Conservation (phyloP, 345 rosid genomes). For the Eucalyptus camaldulensis region DNA sequence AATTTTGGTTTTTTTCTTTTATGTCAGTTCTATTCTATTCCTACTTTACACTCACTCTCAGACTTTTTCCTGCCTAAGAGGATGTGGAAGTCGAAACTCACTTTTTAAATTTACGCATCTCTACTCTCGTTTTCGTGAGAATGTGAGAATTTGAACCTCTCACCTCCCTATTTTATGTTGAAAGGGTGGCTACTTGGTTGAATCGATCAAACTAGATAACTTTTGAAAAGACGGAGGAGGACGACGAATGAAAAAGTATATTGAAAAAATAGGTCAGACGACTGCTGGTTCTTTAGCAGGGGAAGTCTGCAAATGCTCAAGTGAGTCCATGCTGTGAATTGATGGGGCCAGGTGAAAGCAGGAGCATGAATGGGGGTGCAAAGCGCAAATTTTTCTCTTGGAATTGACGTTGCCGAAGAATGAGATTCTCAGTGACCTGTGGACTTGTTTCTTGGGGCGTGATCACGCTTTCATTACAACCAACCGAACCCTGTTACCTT, state of each 20-base stretch:
- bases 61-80: no score
- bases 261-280: neutral
- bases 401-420: neutral
- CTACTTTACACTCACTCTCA: no score
- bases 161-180: no score
- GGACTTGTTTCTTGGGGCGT: neutral
- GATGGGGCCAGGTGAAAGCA: neutral
- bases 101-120: no score
- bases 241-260: neutral
- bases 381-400: neutral
- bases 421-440: neutral
- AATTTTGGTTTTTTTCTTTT: no score
- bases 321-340: neutral
- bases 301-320: neutral
- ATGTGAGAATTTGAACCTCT: no score
- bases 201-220: neutral
- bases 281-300: neutral
- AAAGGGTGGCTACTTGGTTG: no score
- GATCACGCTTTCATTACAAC: neutral
- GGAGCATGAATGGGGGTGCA: neutral
- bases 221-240: neutral
- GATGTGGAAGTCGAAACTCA: no score
- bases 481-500: neutral
- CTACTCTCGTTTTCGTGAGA: no score
- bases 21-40: no score